Evolutionary conservation across 148 eudicot species (phyloP), one percentile per base, ranked within the genome.

Genomic region (Silene latifolia): DNA sequence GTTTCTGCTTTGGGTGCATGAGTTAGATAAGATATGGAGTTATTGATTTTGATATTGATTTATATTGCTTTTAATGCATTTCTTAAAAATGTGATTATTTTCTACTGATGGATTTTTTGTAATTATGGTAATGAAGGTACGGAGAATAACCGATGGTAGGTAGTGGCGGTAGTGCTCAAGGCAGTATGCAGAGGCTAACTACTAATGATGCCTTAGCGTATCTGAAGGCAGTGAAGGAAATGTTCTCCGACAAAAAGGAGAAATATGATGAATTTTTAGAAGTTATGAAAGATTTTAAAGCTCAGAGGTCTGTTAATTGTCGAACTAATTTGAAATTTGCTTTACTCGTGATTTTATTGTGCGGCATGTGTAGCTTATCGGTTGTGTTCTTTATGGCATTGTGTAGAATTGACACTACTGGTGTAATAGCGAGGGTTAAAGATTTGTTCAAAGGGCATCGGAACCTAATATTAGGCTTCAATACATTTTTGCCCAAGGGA

Each of bases 201-300:
- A 92, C 96, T 3, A 86, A 89, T 77, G 99, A 95, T 84, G 99
- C 99, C 48, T 80, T 92, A 63, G 84, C 81, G 67, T 95, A 92
- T 80, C 83, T 95, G 59, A 92, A 90, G 79, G 89, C 89, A 79
- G 99, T 92, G 61, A 95, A 95, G 88, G 97, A 95, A 57, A 88
- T 89, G 90, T 92, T 96, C 71, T 87, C 85, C 73, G 92, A 90
- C 74, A 88, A 92, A 74, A 86, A 88, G 77, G 99, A 92, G 56
- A 96, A 92, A 79, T 92, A 96, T 79, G 95, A 90, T 19, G 88
- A 87, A 83, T 96, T 96, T 80, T 90, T 95, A 82, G 96, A 95
- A 73, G 96, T 95, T 59, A 90, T 95, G 99, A 92, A 95, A 80
- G 94, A 92, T 84, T 95, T 95, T 51, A 95, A 90, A 85, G 97